A percentile compares a stretch with the other conserved stretches of the same genome.
Evolutionary conservation across 768 basidiomycete species (phyloP).

Genomic region (Kwoniella dejecticola): DNA sequence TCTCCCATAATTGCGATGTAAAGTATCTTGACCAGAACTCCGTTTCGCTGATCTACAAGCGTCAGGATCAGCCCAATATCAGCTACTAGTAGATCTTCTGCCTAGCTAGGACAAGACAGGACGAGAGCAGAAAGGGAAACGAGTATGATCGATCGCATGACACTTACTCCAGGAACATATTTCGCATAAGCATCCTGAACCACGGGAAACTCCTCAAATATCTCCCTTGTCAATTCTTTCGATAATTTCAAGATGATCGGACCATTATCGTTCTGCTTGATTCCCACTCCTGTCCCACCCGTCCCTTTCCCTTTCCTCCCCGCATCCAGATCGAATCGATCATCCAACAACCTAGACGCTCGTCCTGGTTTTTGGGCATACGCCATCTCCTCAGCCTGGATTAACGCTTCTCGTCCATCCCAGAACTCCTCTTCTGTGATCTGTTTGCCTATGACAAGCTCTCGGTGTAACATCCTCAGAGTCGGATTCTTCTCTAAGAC

Average conservation of each 20-base stretch:
- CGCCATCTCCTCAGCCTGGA: slow-evolving; percentile 48
- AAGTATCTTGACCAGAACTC: slow-evolving; percentile 98
- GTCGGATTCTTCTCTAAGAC: slow-evolving; percentile 78
- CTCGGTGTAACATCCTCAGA: slow-evolving; percentile 76
- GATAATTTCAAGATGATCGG: slow-evolving; percentile 45
- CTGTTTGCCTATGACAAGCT: slow-evolving; percentile 68
- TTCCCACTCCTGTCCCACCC: slow-evolving; percentile 55
- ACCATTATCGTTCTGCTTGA: slow-evolving; percentile 79
- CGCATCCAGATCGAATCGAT: slow-evolving; percentile 64
- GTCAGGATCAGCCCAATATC: neutral
- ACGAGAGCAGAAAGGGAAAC: no score
- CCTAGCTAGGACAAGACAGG: no score
- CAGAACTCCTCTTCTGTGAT: slow-evolving; percentile 95
- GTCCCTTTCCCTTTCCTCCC: slow-evolving; percentile 80
- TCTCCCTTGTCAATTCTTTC: slow-evolving; percentile 78
- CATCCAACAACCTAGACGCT: slow-evolving; percentile 54
- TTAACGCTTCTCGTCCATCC: slow-evolving; percentile 77
- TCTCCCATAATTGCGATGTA: slow-evolving; percentile 91
- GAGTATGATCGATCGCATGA: no score
- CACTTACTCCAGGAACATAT: slow-evolving; percentile 75
- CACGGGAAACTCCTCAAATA: slow-evolving; percentile 96
- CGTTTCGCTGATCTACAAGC: slow-evolving; percentile 73
- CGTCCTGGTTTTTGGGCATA: slow-evolving; percentile 52
- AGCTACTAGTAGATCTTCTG: no score
- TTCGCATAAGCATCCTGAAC: slow-evolving; percentile 89